Conservation (phyloP, 805 yeast genomes). For the Yamadazyma laniorum region DNA sequence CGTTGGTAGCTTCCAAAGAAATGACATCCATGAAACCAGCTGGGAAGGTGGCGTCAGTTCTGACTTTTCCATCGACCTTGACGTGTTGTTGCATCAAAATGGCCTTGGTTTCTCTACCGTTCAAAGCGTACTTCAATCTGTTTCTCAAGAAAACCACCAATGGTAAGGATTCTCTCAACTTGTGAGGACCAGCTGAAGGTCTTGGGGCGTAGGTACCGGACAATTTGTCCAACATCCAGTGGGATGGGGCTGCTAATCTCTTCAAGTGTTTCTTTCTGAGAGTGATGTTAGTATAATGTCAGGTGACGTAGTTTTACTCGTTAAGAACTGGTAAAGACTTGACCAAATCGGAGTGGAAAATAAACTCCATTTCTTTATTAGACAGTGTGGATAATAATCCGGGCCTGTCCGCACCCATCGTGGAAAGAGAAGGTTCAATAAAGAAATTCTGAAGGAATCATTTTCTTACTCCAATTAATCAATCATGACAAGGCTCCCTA, state of each 20-base stretch:
- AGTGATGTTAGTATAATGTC: conserved; percentile 9
- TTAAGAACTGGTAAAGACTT: background rate
- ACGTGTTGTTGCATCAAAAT: conserved; percentile 98
- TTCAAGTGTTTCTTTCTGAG: conserved; percentile 96
- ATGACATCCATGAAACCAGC: conserved; percentile 99
- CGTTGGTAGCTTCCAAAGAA: conserved; percentile 96
- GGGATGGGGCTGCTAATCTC: conserved; percentile 99
- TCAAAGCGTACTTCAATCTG: conserved; percentile 97
- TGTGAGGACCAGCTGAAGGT: conserved; percentile 99
- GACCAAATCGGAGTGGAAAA: conserved; percentile 8
- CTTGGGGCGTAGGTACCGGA: conserved; percentile 99
- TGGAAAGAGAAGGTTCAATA: background rate
- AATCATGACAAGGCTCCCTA: conserved; percentile 53
- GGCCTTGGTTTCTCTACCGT: conserved; percentile 98
- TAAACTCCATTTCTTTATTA: background rate
- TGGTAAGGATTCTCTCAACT: conserved; percentile 97
- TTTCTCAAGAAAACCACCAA: conserved; percentile 95
- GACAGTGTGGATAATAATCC: background rate
- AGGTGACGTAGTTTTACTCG: background rate
- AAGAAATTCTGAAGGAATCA: conserved; percentile 1
- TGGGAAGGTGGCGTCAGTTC: conserved; percentile 99
- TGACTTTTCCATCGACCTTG: conserved; percentile 98
- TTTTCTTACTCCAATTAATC: conserved; percentile 19
- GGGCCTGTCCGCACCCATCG: background rate
- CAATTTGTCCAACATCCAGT: conserved; percentile 99